Conservation (phyloP, 768 basidiomycete species). For the Trametes villosa region DNA sequence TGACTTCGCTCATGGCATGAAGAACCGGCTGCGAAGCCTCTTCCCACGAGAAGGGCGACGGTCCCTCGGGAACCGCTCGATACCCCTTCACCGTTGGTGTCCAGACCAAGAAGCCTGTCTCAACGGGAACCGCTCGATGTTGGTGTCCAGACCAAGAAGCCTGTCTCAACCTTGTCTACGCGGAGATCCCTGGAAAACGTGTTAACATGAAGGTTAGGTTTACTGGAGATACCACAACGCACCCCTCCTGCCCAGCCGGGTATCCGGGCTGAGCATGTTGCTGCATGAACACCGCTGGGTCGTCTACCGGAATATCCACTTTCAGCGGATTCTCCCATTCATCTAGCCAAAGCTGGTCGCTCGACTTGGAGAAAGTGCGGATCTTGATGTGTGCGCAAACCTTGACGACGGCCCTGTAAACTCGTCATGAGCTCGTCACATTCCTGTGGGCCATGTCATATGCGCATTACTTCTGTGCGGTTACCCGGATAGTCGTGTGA, state of each 20-base stretch:
- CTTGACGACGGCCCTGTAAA: constrained; percentile 68
- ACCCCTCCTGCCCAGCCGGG: constrained; percentile 23
- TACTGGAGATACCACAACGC: neutral
- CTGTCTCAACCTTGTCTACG: constrained; percentile 76
- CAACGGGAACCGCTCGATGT: constrained; percentile 50
- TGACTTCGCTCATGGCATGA: constrained; percentile 51
- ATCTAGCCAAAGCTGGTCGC: constrained; percentile 72
- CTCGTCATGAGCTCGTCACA: constrained; percentile 1
- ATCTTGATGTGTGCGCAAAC: constrained; percentile 73
- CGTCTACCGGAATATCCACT: constrained; percentile 47
- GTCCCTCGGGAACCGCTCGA: constrained; percentile 40
- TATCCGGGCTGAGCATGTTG: constrained; percentile 39
- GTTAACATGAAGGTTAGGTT: neutral
- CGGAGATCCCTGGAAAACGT: constrained; percentile 49
- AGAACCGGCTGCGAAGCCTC: constrained; percentile 52
- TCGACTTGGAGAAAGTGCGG: constrained; percentile 66
- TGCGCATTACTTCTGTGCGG: constrained; percentile 60
- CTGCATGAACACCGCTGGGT: constrained; percentile 54
- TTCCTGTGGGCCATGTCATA: neutral
- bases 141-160: constrained; percentile 77
- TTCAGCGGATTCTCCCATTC: constrained; percentile 71
- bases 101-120: constrained; percentile 84
- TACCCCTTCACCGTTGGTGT: constrained; percentile 66
- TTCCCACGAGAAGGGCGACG: constrained; percentile 56
- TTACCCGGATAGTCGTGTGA: constrained; percentile 68